Base-by-base conservation (phyloP, 192 early-diverging fungal species). In the Coemansia sp. region DNA sequence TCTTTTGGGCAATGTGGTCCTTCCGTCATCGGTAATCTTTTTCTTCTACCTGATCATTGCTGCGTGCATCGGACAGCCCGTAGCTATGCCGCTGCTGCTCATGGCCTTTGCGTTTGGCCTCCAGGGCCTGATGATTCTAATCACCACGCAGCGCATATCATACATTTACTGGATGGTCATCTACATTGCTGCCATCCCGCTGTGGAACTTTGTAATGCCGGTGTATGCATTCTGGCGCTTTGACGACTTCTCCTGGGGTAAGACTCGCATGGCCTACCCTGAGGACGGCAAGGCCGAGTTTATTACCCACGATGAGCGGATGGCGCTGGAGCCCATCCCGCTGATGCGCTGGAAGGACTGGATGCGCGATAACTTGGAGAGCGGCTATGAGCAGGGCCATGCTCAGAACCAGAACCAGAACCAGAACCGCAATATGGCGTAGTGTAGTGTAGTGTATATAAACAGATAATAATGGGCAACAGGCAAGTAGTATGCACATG, bases 131-230 rank as follows among this genome's bases (percentile, higher is more conserved):
- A 79, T 98, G 62, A 96, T 98, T 60, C 77, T 93, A 37, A 67
- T 96, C 30, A 96, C 92, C 1, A 87, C 91, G 0, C 81, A 83
- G 52, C 86, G 87, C 34, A 39, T 89, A 28, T 69, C 86, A 13
- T 98, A 95, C 64, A 75, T 96, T 14, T 76, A 83, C 38, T 98
- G 95, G 95, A 94, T 98, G 89, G 33, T 87, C 22, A 67, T 97
- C 6, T 86, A 87, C 44, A 64, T 90, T 9, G 46, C 80, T 17
- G 88, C 92, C 1, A 75, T 98, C 20, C 95, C 95, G 10, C 64
- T 98, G 32, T 98, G 95, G 95, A 95, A 98, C 74, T 88, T 98
- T 50, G 63, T 95, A n/a, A 70, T 98, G 50, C 95, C 95, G 1
- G 52, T 90, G 0, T 98, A 98, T 54, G 88, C 92, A 9, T 95